Base-by-base conservation (phyloP, 2,329 filamentous ascomycete species). In the Exophiala sideris region DNA sequence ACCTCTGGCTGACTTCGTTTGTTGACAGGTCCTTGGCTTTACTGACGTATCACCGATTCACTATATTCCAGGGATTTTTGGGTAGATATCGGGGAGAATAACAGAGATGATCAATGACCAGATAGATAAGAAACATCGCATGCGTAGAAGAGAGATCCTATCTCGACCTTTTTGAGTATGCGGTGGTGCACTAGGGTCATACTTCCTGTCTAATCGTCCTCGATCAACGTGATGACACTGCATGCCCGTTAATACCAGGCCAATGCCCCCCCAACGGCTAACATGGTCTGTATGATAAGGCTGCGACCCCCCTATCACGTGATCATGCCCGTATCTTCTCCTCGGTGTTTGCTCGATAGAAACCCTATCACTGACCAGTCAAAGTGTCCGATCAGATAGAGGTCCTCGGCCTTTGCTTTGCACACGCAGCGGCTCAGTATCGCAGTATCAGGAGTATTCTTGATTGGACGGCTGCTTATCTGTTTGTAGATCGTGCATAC, bases 1-100 rank as follows among this genome's bases (percentile, higher is more conserved):
- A 12, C 14, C 5, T 38, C 10, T 11, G 5, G 35, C 35, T 38
- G 35, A 38, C 35, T 38, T 8, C 35, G 11, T 16, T 16, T 16
- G 10, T 38, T n/a, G n/a, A n/a, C 46, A 48, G 46, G 49, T 46
- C 49, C 49, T 5, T 51, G 49, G 49, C 49, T 51, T 12, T 51
- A 51, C 16, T 51, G 34, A 50, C 24, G 24, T 29, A 29, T 8
- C 24, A 8, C 24, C 24, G 7, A 29, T 2, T 29, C 24, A 29
- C 24, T 8, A 29, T 29, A 29, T 29, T 29, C 24, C 24, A 29
- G 24, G 24, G 24, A 8, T 29, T 1, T 29, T 29, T 5, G 24
- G 7, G 24, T 8, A 29, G 24, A 29, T 29, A 29, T 29, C 7
- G 24, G 24, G 5, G 24, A 29, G 24, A 8, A 29, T 29, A 5